Conservation (phyloP, 2,329 filamentous ascomycete species). For the Nemania abortiva region DNA sequence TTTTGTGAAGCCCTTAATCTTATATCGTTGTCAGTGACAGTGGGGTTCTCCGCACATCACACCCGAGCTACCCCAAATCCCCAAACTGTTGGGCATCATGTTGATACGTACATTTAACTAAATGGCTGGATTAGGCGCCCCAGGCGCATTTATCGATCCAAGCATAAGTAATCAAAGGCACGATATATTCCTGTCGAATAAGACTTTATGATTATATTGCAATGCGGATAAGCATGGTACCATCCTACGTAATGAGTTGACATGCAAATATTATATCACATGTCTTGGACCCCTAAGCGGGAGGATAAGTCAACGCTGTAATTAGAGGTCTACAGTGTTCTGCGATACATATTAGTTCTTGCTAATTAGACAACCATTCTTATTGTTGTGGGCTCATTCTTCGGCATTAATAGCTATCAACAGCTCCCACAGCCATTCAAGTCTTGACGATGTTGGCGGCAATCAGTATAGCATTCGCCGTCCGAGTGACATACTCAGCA, state of each 20-base stretch:
- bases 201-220: neutral
- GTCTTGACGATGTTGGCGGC: constrained; percentile 48
- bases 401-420: neutral
- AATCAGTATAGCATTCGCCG: constrained; percentile 46
- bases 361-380: neutral
- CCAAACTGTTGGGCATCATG: constrained; percentile 4
- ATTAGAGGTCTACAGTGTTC: neutral
- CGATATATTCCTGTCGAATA: too few relatives aligned
- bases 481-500: constrained; percentile 47
- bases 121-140: neutral
- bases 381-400: neutral
- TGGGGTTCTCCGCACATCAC: neutral
- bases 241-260: too few relatives aligned
- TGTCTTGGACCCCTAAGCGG: neutral
- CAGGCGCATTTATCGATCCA: neutral
- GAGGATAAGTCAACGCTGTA: neutral
- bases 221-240: too few relatives aligned
- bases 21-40: neutral
- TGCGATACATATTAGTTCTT: neutral
- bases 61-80: constrained; percentile 6
- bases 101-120: neutral
- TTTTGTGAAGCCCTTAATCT: too few relatives aligned
- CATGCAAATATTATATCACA: too few relatives aligned
- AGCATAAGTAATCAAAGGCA: neutral
- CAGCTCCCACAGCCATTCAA: neutral